Percentiles rank a stretch among this genome's conserved stretches.
Evolutionary conservation across 2,329 filamentous ascomycete genomes (phyloP).

Genomic region (Trichoderma oligosporum): DNA sequence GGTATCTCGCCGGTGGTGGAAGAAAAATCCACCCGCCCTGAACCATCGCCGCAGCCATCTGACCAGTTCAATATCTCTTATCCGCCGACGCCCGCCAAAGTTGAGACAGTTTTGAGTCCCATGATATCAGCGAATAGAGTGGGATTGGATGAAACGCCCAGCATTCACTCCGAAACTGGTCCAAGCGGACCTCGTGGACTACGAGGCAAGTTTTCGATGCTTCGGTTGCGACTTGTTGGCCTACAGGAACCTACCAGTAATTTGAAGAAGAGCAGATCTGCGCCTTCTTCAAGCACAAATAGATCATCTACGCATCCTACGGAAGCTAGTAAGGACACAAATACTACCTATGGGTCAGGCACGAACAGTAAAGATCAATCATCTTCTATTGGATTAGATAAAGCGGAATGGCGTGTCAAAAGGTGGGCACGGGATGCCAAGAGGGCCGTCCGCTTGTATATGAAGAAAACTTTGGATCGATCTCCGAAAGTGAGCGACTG

Average conservation of each 20-base stretch:
- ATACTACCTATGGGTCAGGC: background rate
- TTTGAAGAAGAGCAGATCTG: background rate
- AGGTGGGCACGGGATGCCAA: slow-evolving; percentile 36
- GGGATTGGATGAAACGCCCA: slow-evolving; percentile 19
- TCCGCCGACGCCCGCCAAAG: slow-evolving; percentile 26
- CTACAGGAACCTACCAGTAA: background rate
- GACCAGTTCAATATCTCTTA: slow-evolving; percentile 37
- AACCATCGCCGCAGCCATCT: slow-evolving; percentile 26
- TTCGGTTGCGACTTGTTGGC: slow-evolving; percentile 28
- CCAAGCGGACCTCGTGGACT: slow-evolving; percentile 21
- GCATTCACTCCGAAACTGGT: slow-evolving; percentile 13
- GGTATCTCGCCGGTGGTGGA: slow-evolving; percentile 10
- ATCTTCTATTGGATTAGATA: slow-evolving; percentile 22
- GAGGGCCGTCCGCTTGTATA: slow-evolving; percentile 32
- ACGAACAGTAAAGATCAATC: slow-evolving; percentile 9
- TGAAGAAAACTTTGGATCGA: slow-evolving; percentile 34
- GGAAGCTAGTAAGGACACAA: background rate
- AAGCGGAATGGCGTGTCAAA: slow-evolving; percentile 29
- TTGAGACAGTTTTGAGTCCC: slow-evolving; percentile 17
- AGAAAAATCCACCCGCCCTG: background rate
- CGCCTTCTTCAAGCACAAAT: background rate
- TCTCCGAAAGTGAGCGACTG: slow-evolving; percentile 24
- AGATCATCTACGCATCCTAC: background rate
- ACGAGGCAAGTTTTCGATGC: slow-evolving; percentile 32
- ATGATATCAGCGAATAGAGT: slow-evolving; percentile 18